These are phyloP conservation scores for Citeromyces matritensis DNA, from an alignment of 805 yeast species.

Conservation along the genomic window DNA sequence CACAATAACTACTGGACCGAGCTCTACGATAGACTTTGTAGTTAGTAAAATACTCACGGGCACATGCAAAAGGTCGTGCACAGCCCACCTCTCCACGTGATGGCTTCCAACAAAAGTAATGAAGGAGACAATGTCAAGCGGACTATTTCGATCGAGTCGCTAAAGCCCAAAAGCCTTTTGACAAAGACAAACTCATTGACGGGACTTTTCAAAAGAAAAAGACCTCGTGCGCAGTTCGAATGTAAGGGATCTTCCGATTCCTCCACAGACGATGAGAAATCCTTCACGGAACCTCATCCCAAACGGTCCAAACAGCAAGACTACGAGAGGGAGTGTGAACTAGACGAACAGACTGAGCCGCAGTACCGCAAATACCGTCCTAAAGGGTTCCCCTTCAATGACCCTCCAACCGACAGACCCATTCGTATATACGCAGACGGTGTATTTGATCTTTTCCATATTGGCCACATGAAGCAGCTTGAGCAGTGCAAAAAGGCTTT, in stretches of 20 bases:
- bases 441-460: slow-evolving; percentile 88
- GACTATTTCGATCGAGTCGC: slow-evolving; percentile 32
- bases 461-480: slow-evolving; percentile 95
- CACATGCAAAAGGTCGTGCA: background rate
- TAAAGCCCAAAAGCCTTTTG: slow-evolving; percentile 63
- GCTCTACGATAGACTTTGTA: background rate
- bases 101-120: too few species aligned
- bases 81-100: background rate
- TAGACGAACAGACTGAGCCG: slow-evolving; percentile 52
- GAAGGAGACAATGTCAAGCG: background rate
- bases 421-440: slow-evolving; percentile 97
- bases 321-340: slow-evolving; percentile 33
- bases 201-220: slow-evolving; percentile 53
- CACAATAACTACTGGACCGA: background rate
- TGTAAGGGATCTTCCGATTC: slow-evolving; percentile 44
- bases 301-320: slow-evolving; percentile 1
- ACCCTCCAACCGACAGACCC: slow-evolving; percentile 78
- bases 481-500: slow-evolving; percentile 94
- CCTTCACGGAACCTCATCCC: background rate
- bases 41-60: background rate
- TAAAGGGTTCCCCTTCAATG: slow-evolving; percentile 56
- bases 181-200: slow-evolving; percentile 46
- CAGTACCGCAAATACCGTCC: slow-evolving; percentile 71
- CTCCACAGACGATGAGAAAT: slow-evolving; percentile 1
- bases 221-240: slow-evolving; percentile 68